Conservation (phyloP, 2,329 filamentous ascomycete genomes). For the Clathrospora elynae region DNA sequence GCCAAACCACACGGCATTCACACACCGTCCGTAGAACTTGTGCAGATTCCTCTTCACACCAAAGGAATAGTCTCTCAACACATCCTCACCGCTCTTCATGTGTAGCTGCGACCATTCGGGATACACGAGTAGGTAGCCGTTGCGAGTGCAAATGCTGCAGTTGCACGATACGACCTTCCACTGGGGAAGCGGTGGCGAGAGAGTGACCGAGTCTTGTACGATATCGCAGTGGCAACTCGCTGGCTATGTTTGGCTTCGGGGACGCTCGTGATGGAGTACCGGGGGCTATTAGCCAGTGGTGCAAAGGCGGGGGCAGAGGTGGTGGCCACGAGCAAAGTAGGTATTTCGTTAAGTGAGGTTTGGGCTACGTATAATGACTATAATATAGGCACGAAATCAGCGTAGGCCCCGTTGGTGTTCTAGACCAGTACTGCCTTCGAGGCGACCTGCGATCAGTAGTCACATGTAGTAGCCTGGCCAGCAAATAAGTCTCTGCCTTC, state of each 20-base stretch:
- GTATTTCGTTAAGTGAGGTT: slow-evolving; percentile 2
- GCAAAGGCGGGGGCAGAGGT: slow-evolving; percentile 9
- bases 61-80: slow-evolving; percentile 32
- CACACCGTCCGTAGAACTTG: slow-evolving; percentile 37
- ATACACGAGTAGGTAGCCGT: slow-evolving; percentile 58
- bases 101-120: slow-evolving; percentile 28
- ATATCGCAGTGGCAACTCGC: slow-evolving; percentile 59
- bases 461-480: neutral
- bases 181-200: slow-evolving; percentile 56
- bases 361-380: slow-evolving; percentile 14
- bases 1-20: slow-evolving; percentile 38
- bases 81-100: slow-evolving; percentile 34
- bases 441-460: neutral
- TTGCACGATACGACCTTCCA: slow-evolving; percentile 56
- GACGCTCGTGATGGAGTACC: too few relatives aligned
- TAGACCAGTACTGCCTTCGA: neutral
- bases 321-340: slow-evolving; percentile 1
- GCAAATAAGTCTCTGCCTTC: slow-evolving; percentile 7
- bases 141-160: slow-evolving; percentile 58
- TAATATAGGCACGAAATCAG: slow-evolving; percentile 13
- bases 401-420: neutral
- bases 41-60: slow-evolving; percentile 32
- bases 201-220: slow-evolving; percentile 55
- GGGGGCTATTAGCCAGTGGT: slow-evolving; percentile 1
- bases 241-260: slow-evolving; percentile 36